phyloP scores from a whole-genome alignment of 306 rosid species.

The Vicia sativa region DNA sequence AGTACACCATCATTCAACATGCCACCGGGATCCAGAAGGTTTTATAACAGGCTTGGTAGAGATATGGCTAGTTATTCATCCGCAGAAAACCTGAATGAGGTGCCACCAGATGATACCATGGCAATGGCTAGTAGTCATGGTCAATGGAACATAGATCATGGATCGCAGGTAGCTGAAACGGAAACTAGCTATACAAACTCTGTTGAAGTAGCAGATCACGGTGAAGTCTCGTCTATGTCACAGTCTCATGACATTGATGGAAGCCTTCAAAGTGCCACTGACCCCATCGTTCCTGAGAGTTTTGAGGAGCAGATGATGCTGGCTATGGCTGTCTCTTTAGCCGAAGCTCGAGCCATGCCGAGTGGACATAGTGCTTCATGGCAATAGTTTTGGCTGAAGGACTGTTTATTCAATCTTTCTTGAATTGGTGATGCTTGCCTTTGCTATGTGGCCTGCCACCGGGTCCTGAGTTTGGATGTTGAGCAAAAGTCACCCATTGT shows the following conservation, averaged over 20 bases:
- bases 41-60: conserved; percentile 56
- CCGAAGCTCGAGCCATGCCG: conserved; percentile 74
- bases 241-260: conserved; percentile 57
- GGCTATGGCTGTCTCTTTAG: conserved; percentile 94
- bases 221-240: conserved; percentile 47
- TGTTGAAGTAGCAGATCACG: conserved; percentile 55
- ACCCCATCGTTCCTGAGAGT: conserved; percentile 78
- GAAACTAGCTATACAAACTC: conserved; percentile 65
- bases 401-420: conserved; percentile 38
- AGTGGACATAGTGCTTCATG: conserved; percentile 72
- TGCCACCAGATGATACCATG: conserved; percentile 44
- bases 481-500: conserved; percentile 39
- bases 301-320: conserved; percentile 99
- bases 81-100: conserved; percentile 51
- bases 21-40: conserved; percentile 61
- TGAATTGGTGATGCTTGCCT: conserved; percentile 43
- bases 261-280: conserved; percentile 49
- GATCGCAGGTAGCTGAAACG: conserved; percentile 60
- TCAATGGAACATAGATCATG: conserved; percentile 66
- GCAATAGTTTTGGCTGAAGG: conserved; percentile 56
- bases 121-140: conserved; percentile 46
- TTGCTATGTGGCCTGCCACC: conserved; percentile 39
- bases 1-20: conserved; percentile 49
- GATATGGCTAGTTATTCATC: conserved; percentile 58
- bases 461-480: conserved; percentile 45